Evolutionary conservation across 441 rosid genomes (phyloP), one percentile per base, ranked within the genome.

Genomic region (Syzygium malaccense): DNA sequence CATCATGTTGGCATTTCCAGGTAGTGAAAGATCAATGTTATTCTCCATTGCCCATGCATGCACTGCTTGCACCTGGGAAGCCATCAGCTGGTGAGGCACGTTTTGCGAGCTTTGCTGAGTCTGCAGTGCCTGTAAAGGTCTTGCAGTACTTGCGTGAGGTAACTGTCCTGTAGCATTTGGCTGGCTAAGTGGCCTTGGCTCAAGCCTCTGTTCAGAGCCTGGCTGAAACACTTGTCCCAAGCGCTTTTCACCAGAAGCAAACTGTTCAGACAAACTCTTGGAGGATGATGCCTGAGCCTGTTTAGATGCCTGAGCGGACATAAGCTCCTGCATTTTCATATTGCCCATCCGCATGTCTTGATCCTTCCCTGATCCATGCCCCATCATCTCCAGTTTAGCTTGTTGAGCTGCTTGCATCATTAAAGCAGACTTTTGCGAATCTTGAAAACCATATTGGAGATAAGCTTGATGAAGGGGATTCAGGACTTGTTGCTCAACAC

Each of bases 11-110:
- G 98, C 96, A 92, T 98, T 96, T 90, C 94, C 97, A 90, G 99
- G 99, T 80, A 91, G 96, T n/a, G 99, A 93, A 88, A 96, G 92
- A 93, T 98, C 99, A 90, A 98, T 93, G 91, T 97, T 96, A 62
- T 91, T 95, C 92, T 97, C 99, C 86, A 93, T 95, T 88, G 97
- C 99, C 99, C 98, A 97, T 68, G 98, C 95, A 91, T 96, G 99
- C 93, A 97, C 88, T 56, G 94, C 95, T 88, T 97, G 98, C 94
- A 95, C 88, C 93, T 96, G 99, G 84, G 98, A 95, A 91, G 96
- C 95, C 92, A 95, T 90, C 13, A 93, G 93, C 92, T 94, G 99
- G 93, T 94, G 95, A 64, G 94, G 94, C 92, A 94, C 88, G 91
- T 93, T 96, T 90, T 94, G 97, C 54, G 91, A 86, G 87, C 86